phyloP scores from a whole-genome alignment of 805 yeast species.

The Kuraishia ogatae region DNA sequence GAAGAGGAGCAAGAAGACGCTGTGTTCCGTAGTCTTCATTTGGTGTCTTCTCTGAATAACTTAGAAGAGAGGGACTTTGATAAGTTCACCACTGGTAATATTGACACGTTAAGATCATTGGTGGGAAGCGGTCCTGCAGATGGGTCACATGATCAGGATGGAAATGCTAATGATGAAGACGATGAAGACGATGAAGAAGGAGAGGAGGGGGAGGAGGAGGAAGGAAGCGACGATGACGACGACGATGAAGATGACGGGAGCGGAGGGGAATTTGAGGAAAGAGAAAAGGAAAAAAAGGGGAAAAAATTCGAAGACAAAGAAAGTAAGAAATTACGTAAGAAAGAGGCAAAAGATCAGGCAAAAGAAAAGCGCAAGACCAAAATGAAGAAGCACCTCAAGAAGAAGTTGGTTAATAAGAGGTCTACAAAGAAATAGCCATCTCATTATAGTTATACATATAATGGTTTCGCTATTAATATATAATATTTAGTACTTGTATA shows the following conservation, averaged over 20 bases:
- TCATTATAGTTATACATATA: too few relatives aligned
- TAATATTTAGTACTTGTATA: too few relatives aligned
- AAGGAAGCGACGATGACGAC: slow-evolving; percentile 21
- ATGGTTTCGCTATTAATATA: too few relatives aligned
- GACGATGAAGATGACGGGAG: slow-evolving; percentile 15
- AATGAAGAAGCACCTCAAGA: slow-evolving; percentile 76
- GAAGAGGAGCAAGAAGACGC: slow-evolving; percentile 69
- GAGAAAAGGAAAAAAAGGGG: slow-evolving; percentile 40
- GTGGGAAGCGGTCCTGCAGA: slow-evolving; percentile 28
- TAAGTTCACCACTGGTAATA: slow-evolving; percentile 70
- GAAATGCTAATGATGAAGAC: slow-evolving; percentile 22
- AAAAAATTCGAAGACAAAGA: slow-evolving; percentile 78
- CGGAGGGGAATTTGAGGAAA: slow-evolving; percentile 32
- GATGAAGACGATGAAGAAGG: slow-evolving; percentile 15
- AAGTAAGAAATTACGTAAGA: slow-evolving; percentile 64
- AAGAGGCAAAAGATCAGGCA: slow-evolving; percentile 66
- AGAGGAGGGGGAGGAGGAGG: slow-evolving; percentile 17
- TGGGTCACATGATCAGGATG: slow-evolving; percentile 11
- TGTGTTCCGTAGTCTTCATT: slow-evolving; percentile 72
- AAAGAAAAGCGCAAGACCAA: slow-evolving; percentile 75
- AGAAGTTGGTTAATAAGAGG: slow-evolving; percentile 54
- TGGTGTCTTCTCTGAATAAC: slow-evolving; percentile 73
- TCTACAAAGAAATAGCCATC: neutral
- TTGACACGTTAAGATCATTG: slow-evolving; percentile 64
- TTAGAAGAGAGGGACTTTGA: slow-evolving; percentile 85